A percentile compares a stretch with the other conserved stretches of the same genome.
Evolutionary conservation across 2,329 filamentous ascomycete genomes (phyloP).

Genomic region (Xylaria hypoxylon): DNA sequence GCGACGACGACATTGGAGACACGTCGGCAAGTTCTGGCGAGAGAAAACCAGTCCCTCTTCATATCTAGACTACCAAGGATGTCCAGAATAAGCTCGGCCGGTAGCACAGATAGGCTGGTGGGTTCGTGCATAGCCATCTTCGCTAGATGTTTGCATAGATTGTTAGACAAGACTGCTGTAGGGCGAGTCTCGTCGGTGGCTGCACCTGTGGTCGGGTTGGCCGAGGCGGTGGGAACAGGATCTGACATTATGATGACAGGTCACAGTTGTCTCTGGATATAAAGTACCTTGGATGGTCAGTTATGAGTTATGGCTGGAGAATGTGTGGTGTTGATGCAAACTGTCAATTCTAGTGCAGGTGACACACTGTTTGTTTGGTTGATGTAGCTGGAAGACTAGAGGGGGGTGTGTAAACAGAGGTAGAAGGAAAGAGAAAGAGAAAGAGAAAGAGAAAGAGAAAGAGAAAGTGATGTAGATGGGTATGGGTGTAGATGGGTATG

Average conservation of each 20-base stretch:
- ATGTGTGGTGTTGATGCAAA: neutral
- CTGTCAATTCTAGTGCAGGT: neutral
- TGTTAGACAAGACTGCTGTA: neutral
- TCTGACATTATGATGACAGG: neutral
- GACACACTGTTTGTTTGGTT: no score
- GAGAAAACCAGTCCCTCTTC: slow-evolving; percentile 26
- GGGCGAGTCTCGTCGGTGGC: neutral
- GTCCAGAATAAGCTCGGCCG: slow-evolving; percentile 22
- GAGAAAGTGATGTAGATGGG: no score
- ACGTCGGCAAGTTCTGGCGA: slow-evolving; percentile 22
- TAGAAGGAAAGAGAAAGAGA: no score
- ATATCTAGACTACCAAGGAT: slow-evolving; percentile 12
- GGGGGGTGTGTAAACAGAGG: neutral
- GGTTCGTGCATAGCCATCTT: neutral
- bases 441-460: no score
- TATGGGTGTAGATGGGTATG: no score
- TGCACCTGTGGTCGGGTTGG: neutral
- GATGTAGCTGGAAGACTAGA: neutral
- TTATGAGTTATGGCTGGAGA: neutral
- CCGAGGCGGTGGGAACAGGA: neutral
- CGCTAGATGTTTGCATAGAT: neutral
- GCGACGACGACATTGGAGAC: slow-evolving; percentile 2
- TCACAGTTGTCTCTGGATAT: neutral
- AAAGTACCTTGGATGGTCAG: neutral
- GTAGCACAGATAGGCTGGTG: slow-evolving; percentile 5